Base-by-base conservation (phyloP, 768 basidiomycete species). In the Podaxis rugospora region DNA sequence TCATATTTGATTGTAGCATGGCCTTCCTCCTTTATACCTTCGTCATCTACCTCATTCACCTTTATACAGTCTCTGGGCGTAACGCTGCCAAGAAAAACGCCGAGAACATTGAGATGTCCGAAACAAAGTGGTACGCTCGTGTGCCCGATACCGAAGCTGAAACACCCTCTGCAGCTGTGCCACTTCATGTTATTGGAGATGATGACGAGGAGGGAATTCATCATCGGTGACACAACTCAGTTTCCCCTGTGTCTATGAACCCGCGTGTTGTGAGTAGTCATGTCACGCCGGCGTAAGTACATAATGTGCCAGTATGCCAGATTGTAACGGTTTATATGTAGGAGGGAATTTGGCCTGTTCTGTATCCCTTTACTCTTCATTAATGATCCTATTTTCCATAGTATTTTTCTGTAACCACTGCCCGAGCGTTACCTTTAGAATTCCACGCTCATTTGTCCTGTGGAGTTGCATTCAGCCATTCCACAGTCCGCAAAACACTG, bases 11-110 rank as follows among this genome's bases (percentile, higher is more conserved):
- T 37, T 46, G 6, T 62, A 89, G 88, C 67, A 77, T 89, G 50
- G 85, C 91, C 0, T 95, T 95, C 78, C 62, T 91, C 40, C 68
- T 95, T 27, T 95, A 95, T 72, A 78, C 87, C 5, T 80, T 90
- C 66, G 84, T 89, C 53, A 76, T 88, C 25, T 80, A 82, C 67
- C 80, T 95, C 54, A 79, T 93, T 66, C 81, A 88, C 64, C 75
- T 93, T 1, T 93, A 89, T 69, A 66, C 80, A 5, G 84, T 81
- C 0, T 83, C 82, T 14, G 88, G 88, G 2, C 81, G 79, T 28
- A 87, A 89, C 62, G 82, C 82, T 1, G 53, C 74, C 3, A 63
- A 47, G 23, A 63, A 62, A 32, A 62, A 51, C 44, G 35, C 61
- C 35, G 64, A 68, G 35, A 63, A 62, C 13, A 61, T 64, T 6